phyloP scores from a whole-genome alignment of 805 yeast genomes.

The Candida pseudoglaebosa region DNA sequence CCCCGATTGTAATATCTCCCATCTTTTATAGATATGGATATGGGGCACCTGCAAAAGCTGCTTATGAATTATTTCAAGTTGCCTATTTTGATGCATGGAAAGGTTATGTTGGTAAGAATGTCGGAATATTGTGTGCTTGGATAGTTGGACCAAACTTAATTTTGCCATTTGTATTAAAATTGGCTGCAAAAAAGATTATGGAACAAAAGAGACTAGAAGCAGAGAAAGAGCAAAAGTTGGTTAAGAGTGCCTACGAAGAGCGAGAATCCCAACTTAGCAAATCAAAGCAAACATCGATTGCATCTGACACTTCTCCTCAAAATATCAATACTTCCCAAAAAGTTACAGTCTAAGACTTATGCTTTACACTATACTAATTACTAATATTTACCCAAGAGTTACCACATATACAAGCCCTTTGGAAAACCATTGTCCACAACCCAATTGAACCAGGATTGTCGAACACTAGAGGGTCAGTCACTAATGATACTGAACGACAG shows the following conservation, averaged over 20 bases:
- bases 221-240: constrained; percentile 3
- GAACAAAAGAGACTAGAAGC: constrained; percentile 8
- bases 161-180: constrained; percentile 25
- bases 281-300: background rate
- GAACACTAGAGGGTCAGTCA: constrained; percentile 36
- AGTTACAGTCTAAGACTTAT: too few relatives aligned
- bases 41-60: constrained; percentile 24
- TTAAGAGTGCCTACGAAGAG: background rate
- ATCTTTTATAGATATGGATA: constrained; percentile 26
- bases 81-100: constrained; percentile 31
- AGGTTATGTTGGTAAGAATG: constrained; percentile 29
- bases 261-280: background rate
- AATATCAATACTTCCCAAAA: constrained; percentile 49
- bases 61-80: constrained; percentile 28
- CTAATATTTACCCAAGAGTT: constrained; percentile 59
- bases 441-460: constrained; percentile 28
- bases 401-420: constrained; percentile 74
- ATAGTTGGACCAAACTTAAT: constrained; percentile 20
- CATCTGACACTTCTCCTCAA: background rate
- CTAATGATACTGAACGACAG: constrained; percentile 40
- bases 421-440: constrained; percentile 62
- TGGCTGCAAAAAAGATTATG: constrained; percentile 14
- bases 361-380: background rate
- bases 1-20: constrained; percentile 26
- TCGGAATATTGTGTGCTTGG: constrained; percentile 32